Conservation (phyloP, 257 asterid species). For the Solanum paucissectum region DNA sequence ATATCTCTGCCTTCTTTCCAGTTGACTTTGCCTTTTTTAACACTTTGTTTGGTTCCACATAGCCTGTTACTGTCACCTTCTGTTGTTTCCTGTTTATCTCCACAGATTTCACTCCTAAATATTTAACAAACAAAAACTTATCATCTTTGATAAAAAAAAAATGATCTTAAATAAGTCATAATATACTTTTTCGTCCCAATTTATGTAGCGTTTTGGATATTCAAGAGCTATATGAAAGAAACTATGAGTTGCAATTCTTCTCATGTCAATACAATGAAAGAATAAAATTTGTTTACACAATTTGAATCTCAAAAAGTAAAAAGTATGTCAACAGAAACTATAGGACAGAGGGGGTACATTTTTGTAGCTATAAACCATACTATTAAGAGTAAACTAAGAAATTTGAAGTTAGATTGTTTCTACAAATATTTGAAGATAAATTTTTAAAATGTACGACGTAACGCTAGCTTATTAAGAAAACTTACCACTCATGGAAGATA, state of each 20-base stretch:
- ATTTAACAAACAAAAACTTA: background rate
- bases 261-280: background rate
- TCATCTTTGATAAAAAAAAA: too few species aligned
- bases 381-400: background rate
- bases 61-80: constrained; percentile 77
- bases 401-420: too few species aligned
- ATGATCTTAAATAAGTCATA: background rate
- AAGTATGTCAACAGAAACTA: background rate
- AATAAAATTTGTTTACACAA: background rate
- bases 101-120: constrained; percentile 66
- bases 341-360: background rate
- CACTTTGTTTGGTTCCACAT: constrained; percentile 56
- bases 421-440: background rate
- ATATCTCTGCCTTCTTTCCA: constrained; percentile 81
- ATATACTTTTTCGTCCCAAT: background rate
- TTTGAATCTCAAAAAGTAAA: background rate
- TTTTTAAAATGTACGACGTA: background rate
- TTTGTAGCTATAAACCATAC: background rate
- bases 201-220: background rate
- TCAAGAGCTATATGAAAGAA: background rate
- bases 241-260: background rate
- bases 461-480: background rate
- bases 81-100: constrained; percentile 74
- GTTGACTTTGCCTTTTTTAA: constrained; percentile 68
- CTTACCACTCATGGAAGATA: constrained; percentile 68